Conservation (phyloP, 192 early-diverging fungal species). For the Entomortierella chlamydospora region DNA sequence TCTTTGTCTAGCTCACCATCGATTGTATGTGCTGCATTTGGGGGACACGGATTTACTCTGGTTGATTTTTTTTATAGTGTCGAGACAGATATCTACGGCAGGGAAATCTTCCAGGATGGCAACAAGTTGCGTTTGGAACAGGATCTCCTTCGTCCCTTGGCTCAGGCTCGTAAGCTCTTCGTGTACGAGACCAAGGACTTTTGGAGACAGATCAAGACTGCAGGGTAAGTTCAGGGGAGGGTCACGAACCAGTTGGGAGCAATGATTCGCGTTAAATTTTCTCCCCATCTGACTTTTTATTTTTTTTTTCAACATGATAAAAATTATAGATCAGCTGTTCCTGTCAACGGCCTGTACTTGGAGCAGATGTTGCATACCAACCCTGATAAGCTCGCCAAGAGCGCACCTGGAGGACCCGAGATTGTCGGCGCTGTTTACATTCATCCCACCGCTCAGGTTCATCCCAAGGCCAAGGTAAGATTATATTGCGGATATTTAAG, state of each 20-base stretch:
- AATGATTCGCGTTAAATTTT: not conserved
- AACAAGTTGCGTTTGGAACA: constrained; percentile 90
- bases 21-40: not conserved
- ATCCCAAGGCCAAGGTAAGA: constrained; percentile 86
- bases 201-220: constrained; percentile 98
- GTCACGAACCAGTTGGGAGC: not conserved
- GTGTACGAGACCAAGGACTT: constrained; percentile 88
- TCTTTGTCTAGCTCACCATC: not conserved
- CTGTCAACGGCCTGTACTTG: constrained; percentile 93
- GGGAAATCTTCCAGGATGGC: constrained; percentile 57
- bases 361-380: constrained; percentile 76
- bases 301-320: not conserved
- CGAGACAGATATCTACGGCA: constrained; percentile 50
- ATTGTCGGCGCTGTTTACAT: constrained; percentile 94
- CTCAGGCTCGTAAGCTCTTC: constrained; percentile 86
- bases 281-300: not conserved
- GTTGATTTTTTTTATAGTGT: constrained; percentile 27
- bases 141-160: constrained; percentile 89
- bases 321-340: constrained; percentile 81
- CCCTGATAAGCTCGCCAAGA: constrained; percentile 74
- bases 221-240: constrained; percentile 59
- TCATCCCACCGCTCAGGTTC: constrained; percentile 92
- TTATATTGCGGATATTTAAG: not conserved
- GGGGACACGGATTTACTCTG: not conserved
- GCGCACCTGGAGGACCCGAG: constrained; percentile 69